These are phyloP conservation scores for Nannochloris sp. DNA, from an alignment of 139 green algal genomes.

Conservation along the genomic window DNA sequence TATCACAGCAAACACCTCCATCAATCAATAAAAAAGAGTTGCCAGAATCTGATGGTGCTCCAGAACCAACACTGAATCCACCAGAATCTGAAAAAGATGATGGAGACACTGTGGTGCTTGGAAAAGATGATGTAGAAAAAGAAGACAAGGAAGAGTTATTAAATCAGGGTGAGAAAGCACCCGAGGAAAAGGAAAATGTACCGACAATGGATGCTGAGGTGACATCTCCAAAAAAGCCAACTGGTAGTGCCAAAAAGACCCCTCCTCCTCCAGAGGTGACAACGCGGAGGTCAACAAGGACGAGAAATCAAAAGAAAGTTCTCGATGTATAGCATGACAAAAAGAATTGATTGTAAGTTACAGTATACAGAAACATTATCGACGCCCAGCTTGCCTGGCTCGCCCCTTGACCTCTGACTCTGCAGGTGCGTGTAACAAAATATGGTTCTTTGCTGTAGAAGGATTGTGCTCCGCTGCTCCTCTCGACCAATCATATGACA, in stretches of 20 bases:
- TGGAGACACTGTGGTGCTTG: background rate
- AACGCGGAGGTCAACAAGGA: background rate
- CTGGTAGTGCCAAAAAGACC: too few relatives aligned
- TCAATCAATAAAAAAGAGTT: too few relatives aligned
- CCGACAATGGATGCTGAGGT: background rate
- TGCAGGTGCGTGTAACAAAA: slow-evolving; percentile 76
- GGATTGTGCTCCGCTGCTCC: slow-evolving; percentile 75
- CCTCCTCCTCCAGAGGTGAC: too few relatives aligned
- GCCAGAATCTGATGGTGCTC: too few relatives aligned
- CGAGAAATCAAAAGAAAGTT: background rate
- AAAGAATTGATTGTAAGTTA: background rate
- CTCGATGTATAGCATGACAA: background rate
- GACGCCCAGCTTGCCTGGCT: background rate
- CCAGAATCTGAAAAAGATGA: background rate
- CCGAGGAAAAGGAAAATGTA: background rate
- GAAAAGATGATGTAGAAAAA: slow-evolving; percentile 1
- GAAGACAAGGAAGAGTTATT: background rate
- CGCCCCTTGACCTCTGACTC: slow-evolving; percentile 73
- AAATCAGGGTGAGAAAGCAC: background rate
- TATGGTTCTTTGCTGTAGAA: slow-evolving; percentile 64
- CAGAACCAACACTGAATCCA: background rate
- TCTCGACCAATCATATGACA: slow-evolving; percentile 86
- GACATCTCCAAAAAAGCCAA: background rate
- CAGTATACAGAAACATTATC: background rate
- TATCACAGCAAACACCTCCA: too few relatives aligned